Evolutionary conservation across 1,139 yeast species (phyloP), one percentile per base, ranked within the genome.

Genomic region (Sugiyamaella paludigena): DNA sequence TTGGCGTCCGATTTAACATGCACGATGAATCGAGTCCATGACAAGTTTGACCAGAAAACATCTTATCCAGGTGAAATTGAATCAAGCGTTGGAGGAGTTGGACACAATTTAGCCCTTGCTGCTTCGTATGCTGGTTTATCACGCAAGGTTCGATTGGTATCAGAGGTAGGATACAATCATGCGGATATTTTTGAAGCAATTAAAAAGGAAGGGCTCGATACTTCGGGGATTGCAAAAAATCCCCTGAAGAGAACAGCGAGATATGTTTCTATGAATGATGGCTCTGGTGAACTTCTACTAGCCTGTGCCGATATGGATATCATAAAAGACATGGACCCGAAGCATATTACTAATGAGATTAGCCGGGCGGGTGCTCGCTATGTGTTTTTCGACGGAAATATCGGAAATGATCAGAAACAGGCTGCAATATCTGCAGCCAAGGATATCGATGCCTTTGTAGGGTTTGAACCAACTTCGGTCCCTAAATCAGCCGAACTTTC

Each of bases 291-390:
- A 3, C 70, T 88, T 43, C 63, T 85, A 7, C 72, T 86, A 13
- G 95, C 96, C 0, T 82, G 89, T 63, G 92, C 96, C 3, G 96
- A 87, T 61, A 88, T 89, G 96, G 72, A 72, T 10, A 79, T 84
- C 10, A 71, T 84, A 13, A 87, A 85, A 56, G 70, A 75, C 27
- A 58, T 81, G 49, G 71, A 78, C 27, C 51, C 67, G 0, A 64
- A 65, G 0, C 76, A 76, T 53, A 72, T 84, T 2, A 54, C 62
- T 2, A 47, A 62, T 4, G 51, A 56, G 27, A 55, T 67, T 15
- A 43, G 50, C 15, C 45, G 53, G 2, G 60, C 65, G 1, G 49
- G 51, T 26, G 66, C 70, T 6, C 55, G 81, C 7, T 66, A 72
- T 37, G 74, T 86, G 2, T 73, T 84, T 2, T 61, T 84, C 39